phyloP scores from a whole-genome alignment of 2,329 filamentous ascomycete genomes.

The Purpureocillium takamizusanense region DNA sequence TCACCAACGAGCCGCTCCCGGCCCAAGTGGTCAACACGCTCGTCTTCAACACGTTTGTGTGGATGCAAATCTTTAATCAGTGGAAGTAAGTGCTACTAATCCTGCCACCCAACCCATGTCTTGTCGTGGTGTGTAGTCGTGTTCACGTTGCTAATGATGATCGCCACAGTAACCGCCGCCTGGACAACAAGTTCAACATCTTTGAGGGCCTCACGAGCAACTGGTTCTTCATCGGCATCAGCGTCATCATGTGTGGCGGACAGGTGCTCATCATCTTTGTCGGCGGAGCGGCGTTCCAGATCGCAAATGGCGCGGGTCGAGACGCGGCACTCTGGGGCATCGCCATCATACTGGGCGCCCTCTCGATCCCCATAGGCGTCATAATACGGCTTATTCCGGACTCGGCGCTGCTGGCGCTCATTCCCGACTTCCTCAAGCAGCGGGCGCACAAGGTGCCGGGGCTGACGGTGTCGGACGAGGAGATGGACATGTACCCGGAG shows the following conservation, averaged over 20 bases:
- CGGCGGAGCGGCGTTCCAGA: conserved; percentile 72
- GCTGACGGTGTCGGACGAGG: conserved; percentile 56
- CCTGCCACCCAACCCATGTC: too few species aligned
- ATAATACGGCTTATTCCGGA: conserved; percentile 80
- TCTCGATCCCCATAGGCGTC: conserved; percentile 80
- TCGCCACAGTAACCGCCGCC: conserved; percentile 62
- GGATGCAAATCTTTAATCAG: conserved; percentile 99
- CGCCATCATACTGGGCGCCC: conserved; percentile 70
- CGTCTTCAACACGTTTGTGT: conserved; percentile 97
- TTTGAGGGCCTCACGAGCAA: conserved; percentile 82
- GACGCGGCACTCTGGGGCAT: conserved; percentile 78
- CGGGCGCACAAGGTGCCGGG: conserved; percentile 38
- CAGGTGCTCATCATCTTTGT: conserved; percentile 87
- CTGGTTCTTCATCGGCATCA: conserved; percentile 82
- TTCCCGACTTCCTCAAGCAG: conserved; percentile 45
- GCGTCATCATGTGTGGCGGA: conserved; percentile 76
- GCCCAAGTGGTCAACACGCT: conserved; percentile 59
- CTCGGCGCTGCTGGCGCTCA: conserved; percentile 42
- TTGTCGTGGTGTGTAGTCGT: too few species aligned
- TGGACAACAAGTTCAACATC: conserved; percentile 94
- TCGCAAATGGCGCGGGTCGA: conserved; percentile 35
- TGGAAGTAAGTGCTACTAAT: conserved; percentile 69
- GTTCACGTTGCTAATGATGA: too few species aligned
- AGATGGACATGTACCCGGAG: conserved; percentile 61
- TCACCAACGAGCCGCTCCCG: conserved; percentile 30